Evolutionary conservation across 306 rosid genomes (phyloP), one percentile per base, ranked within the genome.

Genomic region (Prunus padus): DNA sequence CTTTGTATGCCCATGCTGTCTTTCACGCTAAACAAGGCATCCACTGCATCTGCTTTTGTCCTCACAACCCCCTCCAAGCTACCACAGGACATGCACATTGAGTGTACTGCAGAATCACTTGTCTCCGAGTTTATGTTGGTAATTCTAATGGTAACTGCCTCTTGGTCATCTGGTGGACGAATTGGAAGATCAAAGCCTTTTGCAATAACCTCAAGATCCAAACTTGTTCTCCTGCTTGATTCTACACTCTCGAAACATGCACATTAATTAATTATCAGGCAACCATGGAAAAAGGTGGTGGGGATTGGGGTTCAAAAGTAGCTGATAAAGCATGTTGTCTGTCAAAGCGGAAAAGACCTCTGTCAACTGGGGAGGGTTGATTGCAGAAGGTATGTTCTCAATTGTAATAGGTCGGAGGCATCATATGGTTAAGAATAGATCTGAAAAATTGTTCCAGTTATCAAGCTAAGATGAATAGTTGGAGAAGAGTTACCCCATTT

Each of bases 81-180:
- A 25, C 83, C 83, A 44, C 28, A 75, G 16, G 49, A 59, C 76
- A 20, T 74, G 74, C 83, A 80, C 23, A 59, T 37, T 3, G 83
- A 74, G 44, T 61, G 76, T 23, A 80, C 55, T 42, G 49, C 30
- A 2, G 76, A 69, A 45, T 75, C 67, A 40, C 67, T 65, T 4
- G 76, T 69, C 51, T 69, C 67, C 51, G 76, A 69, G 67, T 52
- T 28, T 37, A 80, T 69, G 71, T 61, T 69, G 52, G 67, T 26
- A 61, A 75, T 74, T 45, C 67, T 75, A 16, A 80, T 68, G 20
- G 16, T 51, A 60, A 75, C 65, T 22, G 45, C 60, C 44, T 75
- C 80, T 74, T 68, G 22, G 10, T 26, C 15, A 62, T 12, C 47
- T 1, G 61, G 52, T 26, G 76, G 72, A 49, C 3, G 9, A 69